Evolutionary conservation across 441 rosid genomes (phyloP).

Genomic region (Eruca vesicaria): DNA sequence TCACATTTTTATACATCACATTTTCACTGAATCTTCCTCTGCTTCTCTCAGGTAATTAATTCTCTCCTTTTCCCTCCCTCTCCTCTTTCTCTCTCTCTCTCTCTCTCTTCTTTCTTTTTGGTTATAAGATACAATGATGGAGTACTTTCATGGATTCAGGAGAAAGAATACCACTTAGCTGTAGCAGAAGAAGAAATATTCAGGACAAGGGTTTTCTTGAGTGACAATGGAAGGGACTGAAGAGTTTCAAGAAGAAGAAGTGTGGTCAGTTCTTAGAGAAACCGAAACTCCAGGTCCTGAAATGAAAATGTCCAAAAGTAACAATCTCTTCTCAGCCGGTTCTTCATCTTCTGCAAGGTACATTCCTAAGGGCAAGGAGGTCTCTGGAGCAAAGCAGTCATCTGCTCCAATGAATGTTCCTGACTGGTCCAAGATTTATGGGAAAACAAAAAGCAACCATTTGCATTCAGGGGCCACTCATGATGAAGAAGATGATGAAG

Average conservation of each 20-base stretch:
- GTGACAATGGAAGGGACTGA: slow-evolving; percentile 37
- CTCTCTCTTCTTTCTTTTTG: slow-evolving; percentile 4
- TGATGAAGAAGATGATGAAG: slow-evolving; percentile 34
- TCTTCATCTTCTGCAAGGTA: slow-evolving; percentile 42
- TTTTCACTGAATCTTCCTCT: slow-evolving; percentile 37
- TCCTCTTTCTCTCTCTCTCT: neutral
- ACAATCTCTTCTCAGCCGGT: slow-evolving; percentile 18
- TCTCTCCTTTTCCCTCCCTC: neutral
- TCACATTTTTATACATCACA: slow-evolving; percentile 27
- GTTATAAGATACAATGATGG: neutral
- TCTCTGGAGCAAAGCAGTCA: slow-evolving; percentile 36
- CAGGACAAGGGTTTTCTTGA: slow-evolving; percentile 3
- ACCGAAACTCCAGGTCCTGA: slow-evolving; percentile 43
- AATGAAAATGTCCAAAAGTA: slow-evolving; percentile 29
- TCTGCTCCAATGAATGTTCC: slow-evolving; percentile 72
- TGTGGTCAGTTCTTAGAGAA: slow-evolving; percentile 50
- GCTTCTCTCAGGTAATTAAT: slow-evolving; percentile 25
- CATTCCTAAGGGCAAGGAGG: slow-evolving; percentile 34
- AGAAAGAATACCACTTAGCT: neutral
- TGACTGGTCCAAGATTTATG: slow-evolving; percentile 75
- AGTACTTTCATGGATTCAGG: slow-evolving; percentile 9
- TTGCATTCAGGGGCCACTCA: slow-evolving; percentile 24
- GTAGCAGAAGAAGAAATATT: slow-evolving; percentile 2
- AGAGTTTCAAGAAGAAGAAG: slow-evolving; percentile 70
- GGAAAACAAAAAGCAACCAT: slow-evolving; percentile 25